phyloP scores from a whole-genome alignment of 768 basidiomycete genomes.

The Tephrocybe sp. region DNA sequence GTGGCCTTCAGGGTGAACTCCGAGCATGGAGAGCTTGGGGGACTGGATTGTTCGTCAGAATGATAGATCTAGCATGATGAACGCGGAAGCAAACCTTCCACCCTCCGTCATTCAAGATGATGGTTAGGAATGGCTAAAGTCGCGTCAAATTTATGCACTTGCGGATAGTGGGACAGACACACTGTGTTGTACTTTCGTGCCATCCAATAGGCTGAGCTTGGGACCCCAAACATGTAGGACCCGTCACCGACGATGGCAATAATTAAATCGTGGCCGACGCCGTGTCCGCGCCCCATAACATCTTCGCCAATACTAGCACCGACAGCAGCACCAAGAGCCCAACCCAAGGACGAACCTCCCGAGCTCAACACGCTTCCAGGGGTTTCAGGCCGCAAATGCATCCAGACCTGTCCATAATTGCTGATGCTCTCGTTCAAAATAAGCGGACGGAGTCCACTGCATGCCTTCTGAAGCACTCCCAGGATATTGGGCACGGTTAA shows the following conservation, averaged over 20 bases:
- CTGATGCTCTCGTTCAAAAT: constrained; percentile 66
- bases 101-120: constrained; percentile 72
- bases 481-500: constrained; percentile 50
- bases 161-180: constrained; percentile 15
- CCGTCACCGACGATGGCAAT: constrained; percentile 70
- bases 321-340: constrained; percentile 64
- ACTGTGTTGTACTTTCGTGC: constrained; percentile 68
- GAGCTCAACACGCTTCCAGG: constrained; percentile 54
- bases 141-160: neutral
- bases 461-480: constrained; percentile 41
- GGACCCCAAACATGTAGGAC: constrained; percentile 65
- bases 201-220: constrained; percentile 71
- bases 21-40: constrained; percentile 64
- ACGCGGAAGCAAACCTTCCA: constrained; percentile 47
- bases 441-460: constrained; percentile 39
- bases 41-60: constrained; percentile 34
- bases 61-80: neutral
- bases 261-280: constrained; percentile 48
- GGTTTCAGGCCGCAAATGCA: constrained; percentile 51
- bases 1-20: constrained; percentile 58
- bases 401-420: constrained; percentile 54
- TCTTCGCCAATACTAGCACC: constrained; percentile 52
- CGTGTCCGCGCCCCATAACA: constrained; percentile 18
- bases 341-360: constrained; percentile 69
- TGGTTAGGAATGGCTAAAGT: constrained; percentile 63